Base-by-base conservation (phyloP, 371 early-diverging fungal genomes). In the Mortierella sp. region DNA sequence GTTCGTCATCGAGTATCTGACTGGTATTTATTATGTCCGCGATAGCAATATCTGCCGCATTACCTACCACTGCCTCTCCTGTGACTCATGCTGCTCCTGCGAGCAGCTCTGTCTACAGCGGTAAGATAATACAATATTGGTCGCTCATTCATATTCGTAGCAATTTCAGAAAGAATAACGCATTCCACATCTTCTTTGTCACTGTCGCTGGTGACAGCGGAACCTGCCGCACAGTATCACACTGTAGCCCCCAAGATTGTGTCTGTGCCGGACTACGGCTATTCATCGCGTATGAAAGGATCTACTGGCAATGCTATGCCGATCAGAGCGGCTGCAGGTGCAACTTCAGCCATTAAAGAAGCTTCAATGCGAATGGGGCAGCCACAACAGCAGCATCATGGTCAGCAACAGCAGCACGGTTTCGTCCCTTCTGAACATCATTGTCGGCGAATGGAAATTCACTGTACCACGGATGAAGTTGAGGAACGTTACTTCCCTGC, bases 381-480 rank as follows among this genome's bases (percentile, higher is more conserved):
- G 19, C 43, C 9, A 43, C 15, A 21, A n/a, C 15, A 15, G 9
- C 43, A 21, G 1, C 43, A 15, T 1, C 43, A 8, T 17, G 17
- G 7, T 15, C 43, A 43, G 27, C 47, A 53, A 47, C 15, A 56
- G 56, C 21, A 26, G 4, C 42, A 56, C 30, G 27, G 21, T 2
- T 21, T 52, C 41, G 31, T 7, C 14, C 53, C 41, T 15, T 19
- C 30, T 27, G 67, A 66, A 54, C 67, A 66, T 28, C 60, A 50
- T 42, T 14, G 39, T 31, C 59, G 60, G 34, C 9, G 19, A 11
- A 56, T 56, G 57, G 52, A 46, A 12, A 61, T 56, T 28, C 61
- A 51, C 15, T 43, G 26, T 3, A 27, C 31, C 5, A n/a, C 28
- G 19, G 56, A 56, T 21, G 52, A 52, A 21, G 6, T 37, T 17